Evolutionary conservation across 495 filamentous ascomycete species (phyloP).

Genomic region (Neurospora sp.): DNA sequence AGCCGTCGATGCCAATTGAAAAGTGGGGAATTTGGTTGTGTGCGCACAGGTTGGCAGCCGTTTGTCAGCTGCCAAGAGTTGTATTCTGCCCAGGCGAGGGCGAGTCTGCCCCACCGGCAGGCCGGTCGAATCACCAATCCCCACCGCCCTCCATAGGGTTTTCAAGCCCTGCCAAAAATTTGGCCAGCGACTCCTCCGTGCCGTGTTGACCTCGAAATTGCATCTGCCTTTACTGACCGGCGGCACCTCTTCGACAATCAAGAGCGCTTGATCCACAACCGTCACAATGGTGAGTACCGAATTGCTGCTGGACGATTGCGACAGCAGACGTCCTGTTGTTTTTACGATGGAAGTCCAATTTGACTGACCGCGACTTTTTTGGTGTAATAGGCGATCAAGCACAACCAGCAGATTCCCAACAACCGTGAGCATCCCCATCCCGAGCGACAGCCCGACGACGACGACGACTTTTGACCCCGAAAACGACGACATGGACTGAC

Average conservation of each 20-base stretch:
- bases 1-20: not conserved
- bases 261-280: conserved; percentile 30
- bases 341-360: not conserved
- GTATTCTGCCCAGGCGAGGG: not conserved
- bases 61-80: not conserved
- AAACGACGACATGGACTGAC: conserved; percentile 12
- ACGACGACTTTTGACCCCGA: conserved; percentile 5
- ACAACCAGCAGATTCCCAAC: conserved; percentile 98
- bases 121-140: conserved; percentile 17
- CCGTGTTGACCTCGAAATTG: conserved; percentile 29
- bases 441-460: conserved; percentile 6
- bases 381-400: conserved; percentile 72
- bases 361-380: conserved; percentile 13
- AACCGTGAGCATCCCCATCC: conserved; percentile 61
- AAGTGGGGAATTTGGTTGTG: not conserved
- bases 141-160: conserved; percentile 32
- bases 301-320: not conserved
- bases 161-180: conserved; percentile 39
- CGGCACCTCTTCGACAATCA: conserved; percentile 24
- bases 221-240: conserved; percentile 24
- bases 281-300: conserved; percentile 24
- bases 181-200: conserved; percentile 23
- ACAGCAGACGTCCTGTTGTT: conserved; percentile 7
- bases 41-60: not conserved
- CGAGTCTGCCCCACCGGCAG: not conserved